phyloP scores from a whole-genome alignment of 2,329 filamentous ascomycete genomes.

The Nemania sp. region DNA sequence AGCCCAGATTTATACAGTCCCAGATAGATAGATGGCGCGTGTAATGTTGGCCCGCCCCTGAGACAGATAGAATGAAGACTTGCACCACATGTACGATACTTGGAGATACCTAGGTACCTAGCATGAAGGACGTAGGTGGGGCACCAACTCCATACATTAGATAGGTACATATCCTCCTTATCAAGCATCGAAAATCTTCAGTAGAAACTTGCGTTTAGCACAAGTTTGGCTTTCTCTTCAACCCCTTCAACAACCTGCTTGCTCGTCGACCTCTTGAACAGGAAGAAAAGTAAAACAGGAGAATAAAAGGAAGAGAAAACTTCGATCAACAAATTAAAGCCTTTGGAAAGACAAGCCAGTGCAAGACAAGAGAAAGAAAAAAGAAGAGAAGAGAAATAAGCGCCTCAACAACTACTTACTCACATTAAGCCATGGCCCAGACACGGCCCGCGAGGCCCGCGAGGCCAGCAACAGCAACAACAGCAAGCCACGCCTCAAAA shows the following conservation, averaged over 20 bases:
- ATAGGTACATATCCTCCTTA: slow-evolving; percentile 30
- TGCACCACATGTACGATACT: too few relatives aligned
- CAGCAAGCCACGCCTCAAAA: slow-evolving; percentile 32
- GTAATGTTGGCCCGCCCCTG: too few relatives aligned
- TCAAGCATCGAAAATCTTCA: slow-evolving; percentile 16
- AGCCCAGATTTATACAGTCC: too few relatives aligned
- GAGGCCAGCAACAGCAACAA: too few relatives aligned
- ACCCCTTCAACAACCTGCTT: too few relatives aligned
- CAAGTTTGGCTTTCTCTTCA: slow-evolving; percentile 14
- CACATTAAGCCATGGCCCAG: slow-evolving; percentile 29
- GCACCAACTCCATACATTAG: not conserved
- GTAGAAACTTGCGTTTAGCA: slow-evolving; percentile 17
- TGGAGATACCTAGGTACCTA: too few relatives aligned
- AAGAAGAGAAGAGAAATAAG: not conserved
- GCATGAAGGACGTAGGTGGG: too few relatives aligned
- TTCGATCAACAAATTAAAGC: too few relatives aligned
- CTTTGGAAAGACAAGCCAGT: too few relatives aligned
- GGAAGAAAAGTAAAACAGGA: not conserved
- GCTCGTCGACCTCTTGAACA: not conserved
- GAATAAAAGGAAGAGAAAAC: not conserved
- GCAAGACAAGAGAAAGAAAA: too few relatives aligned
- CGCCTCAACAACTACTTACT: not conserved
- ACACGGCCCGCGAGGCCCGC: slow-evolving; percentile 24
- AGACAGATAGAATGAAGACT: too few relatives aligned
- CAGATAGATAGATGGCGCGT: too few relatives aligned